Evolutionary conservation across 2,329 filamentous ascomycete species (phyloP).

Genomic region (Fusarium tuaranense): DNA sequence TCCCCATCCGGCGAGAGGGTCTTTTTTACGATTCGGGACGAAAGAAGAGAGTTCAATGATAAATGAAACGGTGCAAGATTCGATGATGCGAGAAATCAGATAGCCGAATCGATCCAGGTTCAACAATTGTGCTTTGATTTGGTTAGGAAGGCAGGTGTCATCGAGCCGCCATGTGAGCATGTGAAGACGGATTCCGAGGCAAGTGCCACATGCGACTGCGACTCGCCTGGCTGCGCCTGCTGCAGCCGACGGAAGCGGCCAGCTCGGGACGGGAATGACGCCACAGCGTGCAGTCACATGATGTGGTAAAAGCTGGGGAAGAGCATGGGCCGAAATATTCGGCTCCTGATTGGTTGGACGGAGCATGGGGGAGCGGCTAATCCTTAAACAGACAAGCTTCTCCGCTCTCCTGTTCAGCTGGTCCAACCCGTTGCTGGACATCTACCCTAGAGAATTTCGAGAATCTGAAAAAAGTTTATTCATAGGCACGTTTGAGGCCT

Average conservation of each 20-base stretch:
- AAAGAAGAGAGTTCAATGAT: slow-evolving; percentile 11
- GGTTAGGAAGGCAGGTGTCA: slow-evolving; percentile 10
- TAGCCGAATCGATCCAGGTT: slow-evolving; percentile 13
- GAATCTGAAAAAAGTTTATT: not conserved
- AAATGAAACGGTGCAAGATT: not conserved
- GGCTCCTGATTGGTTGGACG: slow-evolving; percentile 16
- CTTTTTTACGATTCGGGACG: not conserved
- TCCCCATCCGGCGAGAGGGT: slow-evolving; percentile 33
- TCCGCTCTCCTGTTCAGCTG: not conserved
- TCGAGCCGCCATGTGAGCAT: slow-evolving; percentile 39
- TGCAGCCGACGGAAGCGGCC: slow-evolving; percentile 41
- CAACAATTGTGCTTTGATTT: slow-evolving; percentile 11
- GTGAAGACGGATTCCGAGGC: slow-evolving; percentile 47
- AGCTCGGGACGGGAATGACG: slow-evolving; percentile 41
- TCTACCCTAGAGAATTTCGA: not conserved
- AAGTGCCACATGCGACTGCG: slow-evolving; percentile 43
- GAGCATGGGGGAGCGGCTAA: not conserved
- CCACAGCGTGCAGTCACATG: slow-evolving; percentile 44
- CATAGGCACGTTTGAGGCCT: not conserved
- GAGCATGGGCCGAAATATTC: slow-evolving; percentile 31
- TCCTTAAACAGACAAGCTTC: not conserved
- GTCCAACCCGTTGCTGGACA: not conserved
- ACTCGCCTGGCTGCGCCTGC: slow-evolving; percentile 21
- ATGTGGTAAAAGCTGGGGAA: slow-evolving; percentile 42
- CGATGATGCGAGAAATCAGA: not conserved